Evolutionary conservation across 108 stramenopile genomes (phyloP), one percentile per base, ranked within the genome.

Genomic region (Cyclostephanos tholiformis): DNA sequence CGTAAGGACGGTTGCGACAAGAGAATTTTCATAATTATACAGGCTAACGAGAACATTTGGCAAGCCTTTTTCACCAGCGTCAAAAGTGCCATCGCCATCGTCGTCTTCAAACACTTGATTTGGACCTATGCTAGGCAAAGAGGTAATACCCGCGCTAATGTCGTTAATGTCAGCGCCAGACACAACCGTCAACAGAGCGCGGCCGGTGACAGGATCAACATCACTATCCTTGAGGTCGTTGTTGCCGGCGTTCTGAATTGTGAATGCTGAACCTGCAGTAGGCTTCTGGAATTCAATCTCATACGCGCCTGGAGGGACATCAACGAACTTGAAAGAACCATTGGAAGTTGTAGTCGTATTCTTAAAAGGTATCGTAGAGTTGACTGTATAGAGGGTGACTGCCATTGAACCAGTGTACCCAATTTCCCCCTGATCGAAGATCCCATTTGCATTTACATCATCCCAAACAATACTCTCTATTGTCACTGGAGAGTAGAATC

Each of bases 251-350:
- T 58, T 26, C 36, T 70, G 56, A 19, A 48, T 17, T n/a, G 69
- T 59, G 57, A 70, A 70, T 19, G 29, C 27, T 39, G 38, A 43
- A 13, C 63, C 46, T 2, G 61, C 17, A 9, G 22, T 36, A 20
- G 29, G 26, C 51, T 46, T 46, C 43, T 63, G 22, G 19, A 79
- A 79, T 60, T 69, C 78, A 26, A 79, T 25, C 46, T 79, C 78
- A 43, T 79, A 79, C 10, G 49, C 53, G 19, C 78, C 78, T 13
- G 78, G 78, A 11, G 46, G 46, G 29, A 79, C 14, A 23, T 69
- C 56, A 23, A 63, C 53, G 20, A 79, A 73, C 67, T 46, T 26
- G 57, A 72, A 79, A 11, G 61, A 27, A 17, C 78, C 76, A 59
- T 44, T 29, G 22, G 26, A 12, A 49, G 29, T 58, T 13, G 41